Evolutionary conservation across 2,329 filamentous ascomycete species (phyloP).

Genomic region (Dactylellina leptospora): DNA sequence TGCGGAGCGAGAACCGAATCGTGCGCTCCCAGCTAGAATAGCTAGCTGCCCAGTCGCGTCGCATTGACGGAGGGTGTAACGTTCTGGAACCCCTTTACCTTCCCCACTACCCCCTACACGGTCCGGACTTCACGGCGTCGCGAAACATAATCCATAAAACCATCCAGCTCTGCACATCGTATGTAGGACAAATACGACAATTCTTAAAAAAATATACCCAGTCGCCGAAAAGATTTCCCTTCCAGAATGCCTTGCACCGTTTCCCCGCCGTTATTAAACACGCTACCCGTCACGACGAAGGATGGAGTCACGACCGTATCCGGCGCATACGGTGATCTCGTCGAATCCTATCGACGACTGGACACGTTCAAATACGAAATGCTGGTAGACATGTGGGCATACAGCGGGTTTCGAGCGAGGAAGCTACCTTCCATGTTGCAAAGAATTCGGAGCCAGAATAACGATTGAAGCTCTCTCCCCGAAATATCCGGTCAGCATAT

Average conservation of each 20-base stretch:
- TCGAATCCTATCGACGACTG: conserved; percentile 15
- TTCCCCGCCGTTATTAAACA: conserved; percentile 22
- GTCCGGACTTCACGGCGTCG: not conserved
- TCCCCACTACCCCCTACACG: not conserved
- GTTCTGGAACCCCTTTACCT: not conserved
- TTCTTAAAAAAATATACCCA: not conserved
- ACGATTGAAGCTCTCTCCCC: too few relatives aligned
- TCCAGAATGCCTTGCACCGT: conserved; percentile 21
- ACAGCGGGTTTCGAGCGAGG: not conserved
- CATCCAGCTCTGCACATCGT: not conserved
- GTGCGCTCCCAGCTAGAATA: too few relatives aligned
- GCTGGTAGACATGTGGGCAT: conserved; percentile 7
- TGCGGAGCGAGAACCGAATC: too few relatives aligned
- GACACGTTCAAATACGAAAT: conserved; percentile 31
- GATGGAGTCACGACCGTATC: conserved; percentile 15
- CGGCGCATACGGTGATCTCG: conserved; percentile 19
- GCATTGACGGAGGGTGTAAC: too few relatives aligned
- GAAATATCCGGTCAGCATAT: too few relatives aligned
- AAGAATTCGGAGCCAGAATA: conserved; percentile 6
- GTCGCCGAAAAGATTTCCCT: not conserved
- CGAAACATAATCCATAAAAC: not conserved
- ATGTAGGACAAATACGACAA: not conserved
- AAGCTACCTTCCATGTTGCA: conserved; percentile 6
- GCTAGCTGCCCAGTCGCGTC: too few relatives aligned
- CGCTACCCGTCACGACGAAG: conserved; percentile 2